These are phyloP conservation scores for Aristolochia fimbriata DNA, from an alignment of 164 flowering plant genomes.

Conservation along the genomic window DNA sequence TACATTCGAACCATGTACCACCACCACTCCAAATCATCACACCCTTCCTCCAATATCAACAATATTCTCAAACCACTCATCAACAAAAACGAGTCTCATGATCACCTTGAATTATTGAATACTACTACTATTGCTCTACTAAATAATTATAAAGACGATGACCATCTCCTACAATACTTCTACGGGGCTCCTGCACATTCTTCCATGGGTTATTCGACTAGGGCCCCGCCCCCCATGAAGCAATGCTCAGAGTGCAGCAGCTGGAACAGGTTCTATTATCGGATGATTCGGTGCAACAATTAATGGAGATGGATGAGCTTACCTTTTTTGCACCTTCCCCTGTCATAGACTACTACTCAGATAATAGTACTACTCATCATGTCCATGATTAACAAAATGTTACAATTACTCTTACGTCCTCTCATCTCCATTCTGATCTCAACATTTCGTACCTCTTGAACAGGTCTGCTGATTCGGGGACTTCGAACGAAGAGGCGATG, in stretches of 20 bases:
- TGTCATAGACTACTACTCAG: neutral
- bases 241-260: neutral
- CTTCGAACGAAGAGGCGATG: neutral
- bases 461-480: slow-evolving; percentile 16
- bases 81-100: too few species aligned
- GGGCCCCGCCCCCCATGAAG: neutral
- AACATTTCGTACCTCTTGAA: slow-evolving; percentile 37
- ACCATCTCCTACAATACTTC: slow-evolving; percentile 22
- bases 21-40: neutral
- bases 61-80: too few species aligned
- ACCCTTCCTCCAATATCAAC: neutral
- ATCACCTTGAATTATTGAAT: too few species aligned
- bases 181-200: slow-evolving; percentile 11
- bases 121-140: too few species aligned
- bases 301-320: too few species aligned
- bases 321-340: slow-evolving; percentile 6
- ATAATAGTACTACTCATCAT: neutral
- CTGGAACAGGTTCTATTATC: slow-evolving; percentile 1
- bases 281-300: too few species aligned
- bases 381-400: too few species aligned
- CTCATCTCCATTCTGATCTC: slow-evolving; percentile 33
- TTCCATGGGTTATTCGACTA: neutral
- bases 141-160: slow-evolving; percentile 20
- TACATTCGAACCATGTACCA: slow-evolving; percentile 42
- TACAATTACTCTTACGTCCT: neutral